Percentiles rank a stretch among this genome's conserved stretches.
These are phyloP conservation scores for Diplosphaera chodatii DNA, from an alignment of 139 green algal species.

Conservation along the genomic window DNA sequence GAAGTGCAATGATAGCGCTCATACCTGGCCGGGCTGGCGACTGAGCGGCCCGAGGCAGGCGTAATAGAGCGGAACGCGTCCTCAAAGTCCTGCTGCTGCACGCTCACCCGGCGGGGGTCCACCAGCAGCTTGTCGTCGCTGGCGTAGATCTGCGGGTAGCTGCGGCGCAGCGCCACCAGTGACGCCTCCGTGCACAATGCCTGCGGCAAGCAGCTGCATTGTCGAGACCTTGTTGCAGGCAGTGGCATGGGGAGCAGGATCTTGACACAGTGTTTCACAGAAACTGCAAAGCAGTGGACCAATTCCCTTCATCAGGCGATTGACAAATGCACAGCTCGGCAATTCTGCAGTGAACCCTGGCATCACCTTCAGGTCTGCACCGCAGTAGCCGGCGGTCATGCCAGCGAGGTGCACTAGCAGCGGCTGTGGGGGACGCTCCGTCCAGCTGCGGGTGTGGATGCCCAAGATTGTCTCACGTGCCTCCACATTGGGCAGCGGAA, in stretches of 20 bases:
- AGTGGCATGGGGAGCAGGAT: no score
- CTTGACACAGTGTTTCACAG: no score
- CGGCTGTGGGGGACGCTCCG: conserved; percentile 35
- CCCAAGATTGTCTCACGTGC: conserved; percentile 75
- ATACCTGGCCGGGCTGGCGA: conserved; percentile 29
- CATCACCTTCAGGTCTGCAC: conserved; percentile 89
- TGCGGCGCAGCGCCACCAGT: conserved; percentile 73
- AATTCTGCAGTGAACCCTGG: no score
- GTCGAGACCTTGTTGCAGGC: no score
- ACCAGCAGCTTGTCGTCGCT: conserved; percentile 72
- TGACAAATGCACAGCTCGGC: no score
- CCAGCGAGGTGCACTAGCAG: conserved; percentile 66
- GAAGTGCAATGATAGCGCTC: no score
- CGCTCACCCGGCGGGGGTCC: conserved; percentile 47
- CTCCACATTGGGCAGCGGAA: conserved; percentile 54
- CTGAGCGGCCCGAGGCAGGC: conserved; percentile 67
- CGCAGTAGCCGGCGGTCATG: conserved; percentile 80
- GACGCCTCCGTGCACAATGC: conserved; percentile 89
- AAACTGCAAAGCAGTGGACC: no score
- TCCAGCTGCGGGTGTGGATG: conserved; percentile 88
- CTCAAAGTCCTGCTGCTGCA: conserved; percentile 73
- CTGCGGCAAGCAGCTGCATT: conserved; percentile 11
- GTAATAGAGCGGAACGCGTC: conserved; percentile 68
- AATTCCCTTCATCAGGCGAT: no score
- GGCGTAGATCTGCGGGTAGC: conserved; percentile 89